phyloP scores from a whole-genome alignment of 176 grass and related monocot species.

The Zoysia pacifica region DNA sequence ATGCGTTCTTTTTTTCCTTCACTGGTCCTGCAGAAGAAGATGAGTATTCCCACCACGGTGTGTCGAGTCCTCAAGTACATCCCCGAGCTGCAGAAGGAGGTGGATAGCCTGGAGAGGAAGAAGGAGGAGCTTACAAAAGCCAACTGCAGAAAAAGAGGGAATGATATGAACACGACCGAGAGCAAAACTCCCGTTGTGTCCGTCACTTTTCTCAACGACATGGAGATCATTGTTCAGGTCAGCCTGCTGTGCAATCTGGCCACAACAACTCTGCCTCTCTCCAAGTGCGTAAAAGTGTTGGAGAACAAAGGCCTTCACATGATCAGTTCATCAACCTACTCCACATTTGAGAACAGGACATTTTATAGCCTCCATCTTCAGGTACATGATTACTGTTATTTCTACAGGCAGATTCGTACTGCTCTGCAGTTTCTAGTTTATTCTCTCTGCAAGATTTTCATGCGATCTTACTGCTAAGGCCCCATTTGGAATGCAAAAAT shows the following conservation, averaged over 20 bases:
- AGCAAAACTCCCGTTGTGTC: constrained; percentile 46
- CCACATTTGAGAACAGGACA: constrained; percentile 44
- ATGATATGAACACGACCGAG: background rate
- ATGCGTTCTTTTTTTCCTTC: background rate
- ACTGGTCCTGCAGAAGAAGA: constrained; percentile 59
- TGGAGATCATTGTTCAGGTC: constrained; percentile 77
- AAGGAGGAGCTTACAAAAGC: constrained; percentile 56
- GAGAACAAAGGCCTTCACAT: constrained; percentile 73
- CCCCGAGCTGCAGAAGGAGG: constrained; percentile 71
- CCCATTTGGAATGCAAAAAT: too few relatives aligned
- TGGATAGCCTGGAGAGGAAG: constrained; percentile 53
- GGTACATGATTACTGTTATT: constrained; percentile 39
- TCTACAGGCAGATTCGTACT: background rate
- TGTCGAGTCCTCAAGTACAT: constrained; percentile 77
- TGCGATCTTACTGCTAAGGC: too few relatives aligned
- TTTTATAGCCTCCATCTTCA: constrained; percentile 84
- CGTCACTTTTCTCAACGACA: constrained; percentile 50
- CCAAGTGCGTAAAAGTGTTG: constrained; percentile 53
- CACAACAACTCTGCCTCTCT: constrained; percentile 38
- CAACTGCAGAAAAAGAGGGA: constrained; percentile 37
- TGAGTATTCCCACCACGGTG: constrained; percentile 74
- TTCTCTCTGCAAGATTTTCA: too few relatives aligned
- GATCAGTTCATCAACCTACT: constrained; percentile 56
- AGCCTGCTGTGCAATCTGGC: constrained; percentile 44
- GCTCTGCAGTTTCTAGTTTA: background rate